Percentiles rank a stretch among this genome's conserved stretches.
Evolutionary conservation across 768 basidiomycete genomes (phyloP).

Genomic region (Boletus barrowsii): DNA sequence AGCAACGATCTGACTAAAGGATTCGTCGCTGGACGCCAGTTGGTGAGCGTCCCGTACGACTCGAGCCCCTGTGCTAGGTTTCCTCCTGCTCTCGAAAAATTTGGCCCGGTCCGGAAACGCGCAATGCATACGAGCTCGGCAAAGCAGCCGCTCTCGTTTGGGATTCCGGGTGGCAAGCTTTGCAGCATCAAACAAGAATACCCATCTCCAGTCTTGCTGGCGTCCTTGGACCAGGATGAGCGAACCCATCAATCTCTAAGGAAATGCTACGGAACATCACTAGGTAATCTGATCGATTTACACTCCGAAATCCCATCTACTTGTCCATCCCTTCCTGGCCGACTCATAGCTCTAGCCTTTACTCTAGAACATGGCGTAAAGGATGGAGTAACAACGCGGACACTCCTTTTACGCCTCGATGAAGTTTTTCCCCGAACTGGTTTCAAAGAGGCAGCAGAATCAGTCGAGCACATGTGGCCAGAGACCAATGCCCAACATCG

Average conservation of each 20-base stretch:
- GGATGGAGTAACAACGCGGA: background rate
- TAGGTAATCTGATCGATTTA: background rate
- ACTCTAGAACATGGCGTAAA: background rate
- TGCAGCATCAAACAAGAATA: background rate
- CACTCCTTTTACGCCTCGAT: constrained; percentile 1
- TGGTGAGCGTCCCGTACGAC: background rate
- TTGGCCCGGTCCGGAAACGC: background rate
- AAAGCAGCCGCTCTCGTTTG: background rate
- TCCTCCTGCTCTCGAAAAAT: background rate
- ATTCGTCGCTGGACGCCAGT: background rate
- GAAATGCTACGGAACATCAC: background rate
- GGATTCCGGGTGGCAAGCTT: background rate
- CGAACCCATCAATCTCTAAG: background rate
- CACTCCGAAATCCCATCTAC: too few relatives aligned
- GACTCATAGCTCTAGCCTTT: background rate
- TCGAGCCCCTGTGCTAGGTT: background rate
- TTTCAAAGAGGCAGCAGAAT: constrained; percentile 2
- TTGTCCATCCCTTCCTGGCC: too few relatives aligned
- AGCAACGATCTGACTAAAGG: constrained; percentile 1
- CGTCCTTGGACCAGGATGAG: background rate
- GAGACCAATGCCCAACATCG: background rate
- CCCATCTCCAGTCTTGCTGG: background rate
- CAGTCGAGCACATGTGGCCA: background rate
- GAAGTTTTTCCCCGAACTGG: background rate
- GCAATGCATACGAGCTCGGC: background rate